These are phyloP conservation scores for Silene latifolia DNA, from an alignment of 148 eudicot species.

Conservation along the genomic window DNA sequence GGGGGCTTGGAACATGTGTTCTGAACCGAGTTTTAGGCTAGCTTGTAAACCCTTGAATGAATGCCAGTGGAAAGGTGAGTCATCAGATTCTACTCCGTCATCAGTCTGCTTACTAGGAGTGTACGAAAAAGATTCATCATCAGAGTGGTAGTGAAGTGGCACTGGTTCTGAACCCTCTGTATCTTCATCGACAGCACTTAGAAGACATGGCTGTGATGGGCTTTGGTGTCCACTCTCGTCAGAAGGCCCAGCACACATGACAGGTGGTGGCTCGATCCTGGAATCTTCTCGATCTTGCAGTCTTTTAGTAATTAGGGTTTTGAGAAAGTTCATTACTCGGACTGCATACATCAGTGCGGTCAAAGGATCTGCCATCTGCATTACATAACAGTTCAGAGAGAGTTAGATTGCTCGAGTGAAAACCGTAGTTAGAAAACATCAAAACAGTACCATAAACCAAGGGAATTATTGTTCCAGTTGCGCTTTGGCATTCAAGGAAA, in stretches of 20 bases:
- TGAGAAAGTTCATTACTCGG: constrained; percentile 95
- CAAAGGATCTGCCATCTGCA: constrained; percentile 91
- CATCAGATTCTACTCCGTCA: constrained; percentile 45
- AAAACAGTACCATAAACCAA: neutral
- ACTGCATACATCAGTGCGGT: constrained; percentile 94
- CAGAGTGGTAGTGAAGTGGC: constrained; percentile 38
- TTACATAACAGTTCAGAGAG: neutral
- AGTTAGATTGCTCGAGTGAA: neutral
- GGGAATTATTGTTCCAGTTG: neutral
- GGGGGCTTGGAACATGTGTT: constrained; percentile 24
- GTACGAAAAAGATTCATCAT: constrained; percentile 18
- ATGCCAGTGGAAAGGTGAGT: constrained; percentile 36
- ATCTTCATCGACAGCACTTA: constrained; percentile 35
- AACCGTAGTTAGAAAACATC: neutral
- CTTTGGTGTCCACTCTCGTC: constrained; percentile 68
- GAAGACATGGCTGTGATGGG: constrained; percentile 41
- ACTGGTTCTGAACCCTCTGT: constrained; percentile 42
- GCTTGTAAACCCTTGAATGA: constrained; percentile 30
- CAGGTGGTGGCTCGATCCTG: constrained; percentile 35
- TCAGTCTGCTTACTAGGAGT: constrained; percentile 25
- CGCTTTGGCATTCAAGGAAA: neutral
- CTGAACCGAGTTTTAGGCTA: constrained; percentile 14
- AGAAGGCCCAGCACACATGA: constrained; percentile 45
- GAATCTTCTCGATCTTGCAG: constrained; percentile 66
- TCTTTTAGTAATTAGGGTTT: constrained; percentile 71